phyloP scores from a whole-genome alignment of 768 basidiomycete species.

The Naematelia aurantialba region DNA sequence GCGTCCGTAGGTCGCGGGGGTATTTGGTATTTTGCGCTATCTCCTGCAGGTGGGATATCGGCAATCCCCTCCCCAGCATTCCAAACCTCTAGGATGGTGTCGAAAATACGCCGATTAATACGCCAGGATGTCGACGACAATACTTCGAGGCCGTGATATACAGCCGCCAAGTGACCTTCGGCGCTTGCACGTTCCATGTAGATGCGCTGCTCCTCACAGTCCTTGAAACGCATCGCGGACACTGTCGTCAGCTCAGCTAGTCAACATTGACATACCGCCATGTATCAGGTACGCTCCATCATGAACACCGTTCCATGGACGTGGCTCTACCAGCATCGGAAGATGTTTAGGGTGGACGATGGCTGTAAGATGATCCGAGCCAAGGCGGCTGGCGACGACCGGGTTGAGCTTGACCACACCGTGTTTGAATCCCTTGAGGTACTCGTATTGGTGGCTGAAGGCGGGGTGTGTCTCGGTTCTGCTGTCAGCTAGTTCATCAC shows the following conservation, averaged over 20 bases:
- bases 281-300: conserved; percentile 81
- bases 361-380: conserved; percentile 65
- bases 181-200: conserved; percentile 73
- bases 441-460: conserved; percentile 88
- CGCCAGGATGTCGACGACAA: conserved; percentile 86
- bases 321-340: conserved; percentile 89
- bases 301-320: conserved; percentile 73
- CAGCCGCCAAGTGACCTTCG: conserved; percentile 71
- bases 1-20: conserved; percentile 59
- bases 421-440: conserved; percentile 86
- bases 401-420: conserved; percentile 86
- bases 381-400: conserved; percentile 69
- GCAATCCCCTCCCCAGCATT: conserved; percentile 76
- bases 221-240: conserved; percentile 86
- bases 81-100: conserved; percentile 75
- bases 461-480: conserved; percentile 81
- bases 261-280: conserved; percentile 56
- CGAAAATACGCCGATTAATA: conserved; percentile 74
- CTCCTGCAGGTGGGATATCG: conserved; percentile 68
- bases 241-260: conserved; percentile 51
- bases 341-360: conserved; percentile 87
- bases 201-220: conserved; percentile 73
- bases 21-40: conserved; percentile 54
- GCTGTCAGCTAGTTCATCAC: conserved; percentile 9
- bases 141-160: conserved; percentile 84